Base-by-base conservation (phyloP, 2,329 filamentous ascomycete species). In the Exophiala alcalophila region DNA sequence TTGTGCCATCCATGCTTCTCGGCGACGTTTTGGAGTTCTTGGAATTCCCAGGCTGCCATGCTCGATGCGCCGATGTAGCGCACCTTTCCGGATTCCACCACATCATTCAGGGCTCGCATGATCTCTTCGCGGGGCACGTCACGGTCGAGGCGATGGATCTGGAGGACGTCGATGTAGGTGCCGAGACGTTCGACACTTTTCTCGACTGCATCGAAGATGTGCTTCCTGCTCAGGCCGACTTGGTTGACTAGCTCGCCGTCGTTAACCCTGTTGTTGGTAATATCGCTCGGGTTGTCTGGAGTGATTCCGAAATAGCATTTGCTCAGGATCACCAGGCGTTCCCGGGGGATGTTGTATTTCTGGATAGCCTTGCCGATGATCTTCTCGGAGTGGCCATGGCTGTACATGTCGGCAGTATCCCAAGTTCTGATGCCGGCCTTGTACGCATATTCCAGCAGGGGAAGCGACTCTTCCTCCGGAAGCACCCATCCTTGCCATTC, bases 131-230 rank as follows among this genome's bases (percentile, higher is more conserved):
- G 62, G 0, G 72, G 71, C 14, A 60, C 57, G 1, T 33, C 25
- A 0, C 45, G 46, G 48, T 73, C 71, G 34, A 70, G 71, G 15
- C 71, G 65, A 46, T 74, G 71, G 45, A 74, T 74, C 40, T 73
- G 68, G 18, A 73, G 61, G 11, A 74, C 57, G 46, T 76, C 71
- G 15, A 75, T 65, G 52, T 75, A 74, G 1, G 62, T 63, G 12
- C 63, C 63, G 25, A 73, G 58, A 19, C 71, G 63, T 44, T 62
- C 59, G 15, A 74, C 61, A 10, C 63, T 59, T 32, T 64, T 67
- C 33, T 82, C 70, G 5, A 83, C 79, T 0, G 77, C 76, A 52
- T 77, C 72, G 50, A 83, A 72, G 50, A 83, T 78, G 49, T 78
- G 73, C 56, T 76, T 78, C n/a, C 80, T 66, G 24, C 71, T 76